Conservation (phyloP, 2,329 filamentous ascomycete genomes). For the Stromatinia cepivora region DNA sequence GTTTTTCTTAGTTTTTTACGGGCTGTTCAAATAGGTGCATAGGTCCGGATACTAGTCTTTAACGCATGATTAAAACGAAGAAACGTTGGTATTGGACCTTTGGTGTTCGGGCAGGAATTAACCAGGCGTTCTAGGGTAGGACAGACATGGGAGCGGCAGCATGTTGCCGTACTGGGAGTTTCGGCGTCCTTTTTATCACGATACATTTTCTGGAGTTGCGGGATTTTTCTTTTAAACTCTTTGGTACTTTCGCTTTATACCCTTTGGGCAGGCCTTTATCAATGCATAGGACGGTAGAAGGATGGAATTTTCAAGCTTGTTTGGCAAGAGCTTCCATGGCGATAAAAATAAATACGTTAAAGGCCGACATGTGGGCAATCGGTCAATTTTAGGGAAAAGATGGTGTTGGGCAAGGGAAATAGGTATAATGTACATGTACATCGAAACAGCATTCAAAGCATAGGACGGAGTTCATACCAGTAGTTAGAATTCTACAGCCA, state of each 20-base stretch:
- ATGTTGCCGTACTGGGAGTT: not conserved
- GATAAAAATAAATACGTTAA: slow-evolving; percentile 14
- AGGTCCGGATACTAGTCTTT: not conserved
- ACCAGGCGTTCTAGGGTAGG: not conserved
- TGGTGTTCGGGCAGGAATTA: not conserved
- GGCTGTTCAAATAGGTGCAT: not conserved
- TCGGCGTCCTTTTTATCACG: not conserved
- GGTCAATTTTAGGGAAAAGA: not conserved
- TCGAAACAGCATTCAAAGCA: not conserved
- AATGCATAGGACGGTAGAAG: slow-evolving; percentile 17
- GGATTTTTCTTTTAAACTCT: not conserved
- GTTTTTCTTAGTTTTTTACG: not conserved
- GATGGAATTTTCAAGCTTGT: not conserved
- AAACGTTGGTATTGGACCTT: not conserved
- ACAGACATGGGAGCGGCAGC: not conserved
- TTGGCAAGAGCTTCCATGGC: slow-evolving; percentile 4
- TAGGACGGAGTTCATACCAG: not conserved
- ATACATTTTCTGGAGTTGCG: not conserved
- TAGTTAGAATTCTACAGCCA: slow-evolving; percentile 2
- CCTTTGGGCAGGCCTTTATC: not conserved
- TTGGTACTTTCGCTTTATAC: slow-evolving; percentile 15
- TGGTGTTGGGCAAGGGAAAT: not conserved
- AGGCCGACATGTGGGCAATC: not conserved
- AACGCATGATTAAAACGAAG: slow-evolving; percentile 13
- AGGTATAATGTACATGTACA: slow-evolving; percentile 7